These are phyloP conservation scores for Picochlorum sp. DNA, from an alignment of 139 green algal species.

Conservation along the genomic window DNA sequence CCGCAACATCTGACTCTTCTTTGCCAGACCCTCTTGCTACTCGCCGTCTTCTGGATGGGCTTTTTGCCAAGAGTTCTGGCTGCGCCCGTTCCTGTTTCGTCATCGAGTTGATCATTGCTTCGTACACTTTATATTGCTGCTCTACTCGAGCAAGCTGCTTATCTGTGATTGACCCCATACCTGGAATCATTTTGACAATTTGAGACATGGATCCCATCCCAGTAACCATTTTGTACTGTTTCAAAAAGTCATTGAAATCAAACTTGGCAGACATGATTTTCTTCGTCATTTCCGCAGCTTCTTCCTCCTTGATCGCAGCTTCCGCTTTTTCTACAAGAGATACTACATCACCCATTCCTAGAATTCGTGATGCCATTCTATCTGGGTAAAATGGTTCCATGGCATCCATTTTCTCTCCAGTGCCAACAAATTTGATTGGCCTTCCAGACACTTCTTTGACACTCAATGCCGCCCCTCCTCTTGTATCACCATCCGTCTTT, in stretches of 20 bases:
- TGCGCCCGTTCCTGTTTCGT: conserved; percentile 65
- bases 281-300: conserved; percentile 44
- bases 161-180: conserved; percentile 75
- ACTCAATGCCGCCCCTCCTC: conserved; percentile 86
- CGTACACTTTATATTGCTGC: conserved; percentile 64
- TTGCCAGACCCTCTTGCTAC: conserved; percentile 41
- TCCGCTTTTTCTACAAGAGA: conserved; percentile 92
- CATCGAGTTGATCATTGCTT: conserved; percentile 84
- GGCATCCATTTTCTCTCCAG: conserved; percentile 91
- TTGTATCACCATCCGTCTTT: conserved; percentile 95
- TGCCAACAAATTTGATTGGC: conserved; percentile 98
- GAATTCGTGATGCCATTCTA: conserved; percentile 85
- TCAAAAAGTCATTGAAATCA: conserved; percentile 98
- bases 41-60: conserved; percentile 28
- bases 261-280: conserved; percentile 67
- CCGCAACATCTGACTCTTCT: conserved; percentile 56
- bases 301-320: conserved; percentile 71
- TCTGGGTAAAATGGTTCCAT: conserved; percentile 98
- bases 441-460: conserved; percentile 87
- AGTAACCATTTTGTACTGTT: conserved; percentile 87
- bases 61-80: conserved; percentile 80
- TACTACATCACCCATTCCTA: conserved; percentile 94
- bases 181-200: conserved; percentile 93
- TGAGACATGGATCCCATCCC: conserved; percentile 80
- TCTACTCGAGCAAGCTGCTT: conserved; percentile 74